Percentiles rank a stretch among this genome's conserved stretches.
Conservation (phyloP, 2,329 filamentous ascomycete species). For the Beauveria sp. region DNA sequence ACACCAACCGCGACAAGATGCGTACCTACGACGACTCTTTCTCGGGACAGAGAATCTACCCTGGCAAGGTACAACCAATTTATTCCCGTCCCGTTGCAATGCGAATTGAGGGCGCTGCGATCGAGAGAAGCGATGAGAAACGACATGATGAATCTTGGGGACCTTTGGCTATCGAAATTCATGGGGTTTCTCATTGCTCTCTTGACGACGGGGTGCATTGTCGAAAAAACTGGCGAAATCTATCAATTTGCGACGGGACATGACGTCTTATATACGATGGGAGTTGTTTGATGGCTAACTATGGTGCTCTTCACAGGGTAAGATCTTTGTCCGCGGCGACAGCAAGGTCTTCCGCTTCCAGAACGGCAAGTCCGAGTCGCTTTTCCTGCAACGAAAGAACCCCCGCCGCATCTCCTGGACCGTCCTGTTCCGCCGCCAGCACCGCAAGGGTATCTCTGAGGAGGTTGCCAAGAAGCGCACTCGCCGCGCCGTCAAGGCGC, state of each 20-base stretch:
- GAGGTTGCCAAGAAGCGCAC: slow-evolving; percentile 99
- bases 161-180: not conserved
- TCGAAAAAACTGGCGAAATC: not conserved
- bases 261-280: not conserved
- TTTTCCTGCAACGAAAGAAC: slow-evolving; percentile 99
- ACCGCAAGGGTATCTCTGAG: slow-evolving; percentile 99
- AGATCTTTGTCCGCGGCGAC: slow-evolving; percentile 98
- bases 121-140: slow-evolving; percentile 7
- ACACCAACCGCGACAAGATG: slow-evolving; percentile 44
- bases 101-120: slow-evolving; percentile 2
- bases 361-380: slow-evolving; percentile 98
- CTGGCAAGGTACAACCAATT: slow-evolving; percentile 51
- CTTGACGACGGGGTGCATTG: not conserved
- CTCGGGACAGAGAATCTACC: slow-evolving; percentile 60
- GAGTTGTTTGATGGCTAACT: slow-evolving; percentile 20
- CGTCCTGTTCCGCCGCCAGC: slow-evolving; percentile 93
- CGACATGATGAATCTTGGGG: not conserved
- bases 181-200: not conserved
- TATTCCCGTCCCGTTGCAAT: not conserved
- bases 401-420: slow-evolving; percentile 99
- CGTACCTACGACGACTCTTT: slow-evolving; percentile 61
- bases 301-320: slow-evolving; percentile 59
- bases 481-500: slow-evolving; percentile 94
- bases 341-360: slow-evolving; percentile 99
- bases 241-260: not conserved